Base-by-base conservation (phyloP, 1,284 basidiomycete species). In the Apiotrichum brassicae region DNA sequence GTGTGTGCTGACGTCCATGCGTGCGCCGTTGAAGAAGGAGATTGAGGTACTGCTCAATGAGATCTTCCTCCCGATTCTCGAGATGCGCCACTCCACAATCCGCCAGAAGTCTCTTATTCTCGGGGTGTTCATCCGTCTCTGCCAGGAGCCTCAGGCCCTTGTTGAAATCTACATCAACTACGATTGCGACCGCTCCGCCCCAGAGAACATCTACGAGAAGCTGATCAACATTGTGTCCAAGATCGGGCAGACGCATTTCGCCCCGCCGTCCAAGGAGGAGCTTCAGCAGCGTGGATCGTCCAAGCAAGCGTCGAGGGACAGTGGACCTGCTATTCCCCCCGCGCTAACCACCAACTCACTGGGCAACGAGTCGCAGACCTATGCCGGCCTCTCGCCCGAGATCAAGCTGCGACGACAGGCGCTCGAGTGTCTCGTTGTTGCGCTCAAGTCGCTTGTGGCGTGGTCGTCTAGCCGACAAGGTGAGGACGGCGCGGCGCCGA, bases 1-100 rank as follows among this genome's bases (percentile, higher is more conserved):
- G 92, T 83, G 89, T 60, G 87, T 97, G 40, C 75, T 99, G 20
- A 82, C 86, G 44, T 89, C 89, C 6, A 86, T 99, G 84, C 82
- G 95, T 26, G 91, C 90, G 25, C 95, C 91, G 75, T 81, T 99
- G 56, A 99, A 99, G 89, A 97, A 97, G 86, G 97, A 99, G 75
- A 97, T 98, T 57, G 95, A 97, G 72, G 93, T 99, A 33, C 78
- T 99, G 28, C 75, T 99, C 48, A 95, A 97, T 67, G 95, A 99
- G 69, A 99, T 99, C 63, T 99, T 98, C 76, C 83, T 99, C 52
- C 95, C 95, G 2, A 97, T 99, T 46, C 77, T 99, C 44, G 95
- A 99, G 76, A 97, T 99, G 93, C 84, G 86, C 63, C 97, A 87
- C 19, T 90, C 94, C 11, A 95, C 93, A 0, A 76, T 95, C 46